Evolutionary conservation across 768 basidiomycete genomes (phyloP).

Genomic region (Boletus huronensis): DNA sequence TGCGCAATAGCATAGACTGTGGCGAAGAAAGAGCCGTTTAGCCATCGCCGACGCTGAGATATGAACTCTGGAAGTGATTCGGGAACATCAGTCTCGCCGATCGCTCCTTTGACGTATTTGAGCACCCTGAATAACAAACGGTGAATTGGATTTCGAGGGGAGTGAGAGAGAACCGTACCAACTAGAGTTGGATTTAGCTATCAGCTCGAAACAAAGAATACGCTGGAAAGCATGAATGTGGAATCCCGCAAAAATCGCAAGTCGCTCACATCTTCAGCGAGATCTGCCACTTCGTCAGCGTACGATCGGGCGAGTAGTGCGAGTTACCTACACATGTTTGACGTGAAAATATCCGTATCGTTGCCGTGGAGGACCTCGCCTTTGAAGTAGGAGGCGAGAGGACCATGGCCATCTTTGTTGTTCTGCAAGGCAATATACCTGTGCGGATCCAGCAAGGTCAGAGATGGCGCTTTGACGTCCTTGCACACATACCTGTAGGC

Average conservation of each 20-base stretch:
- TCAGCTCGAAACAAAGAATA: conserved; percentile 77
- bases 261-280: conserved; percentile 78
- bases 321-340: conserved; percentile 81
- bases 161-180: conserved; percentile 48
- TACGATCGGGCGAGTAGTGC: neutral
- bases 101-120: conserved; percentile 92
- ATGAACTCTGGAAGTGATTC: conserved; percentile 93
- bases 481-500: conserved; percentile 58
- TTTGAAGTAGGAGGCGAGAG: conserved; percentile 95
- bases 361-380: conserved; percentile 84
- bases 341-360: conserved; percentile 90
- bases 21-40: conserved; percentile 93
- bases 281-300: conserved; percentile 46
- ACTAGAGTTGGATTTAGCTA: conserved; percentile 72
- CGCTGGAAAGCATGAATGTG: conserved; percentile 46
- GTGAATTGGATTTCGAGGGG: neutral
- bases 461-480: neutral
- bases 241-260: neutral
- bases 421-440: conserved; percentile 89
- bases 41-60: conserved; percentile 83
- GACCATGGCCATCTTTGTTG: conserved; percentile 74
- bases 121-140: conserved; percentile 64
- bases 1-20: conserved; percentile 92
- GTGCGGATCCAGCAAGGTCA: conserved; percentile 1
- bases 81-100: conserved; percentile 92